Percentiles rank a stretch among this genome's conserved stretches.
Conservation (phyloP, 805 yeast genomes). For the Lipomyces chichibuensis region DNA sequence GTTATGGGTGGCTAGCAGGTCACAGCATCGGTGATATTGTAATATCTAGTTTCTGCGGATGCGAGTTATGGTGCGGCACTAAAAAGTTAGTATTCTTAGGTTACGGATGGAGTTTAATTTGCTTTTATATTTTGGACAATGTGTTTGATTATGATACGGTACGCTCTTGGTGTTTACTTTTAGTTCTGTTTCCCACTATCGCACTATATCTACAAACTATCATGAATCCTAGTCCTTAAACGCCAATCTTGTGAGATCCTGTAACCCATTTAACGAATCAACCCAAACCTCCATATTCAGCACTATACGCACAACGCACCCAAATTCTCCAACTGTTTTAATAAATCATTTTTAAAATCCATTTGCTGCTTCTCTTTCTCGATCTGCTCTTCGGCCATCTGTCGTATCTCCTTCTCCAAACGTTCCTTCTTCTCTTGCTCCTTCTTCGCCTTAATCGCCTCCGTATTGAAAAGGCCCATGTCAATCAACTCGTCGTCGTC, state of each 20-base stretch:
- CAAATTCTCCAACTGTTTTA: constrained; percentile 21
- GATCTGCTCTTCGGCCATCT: constrained; percentile 4
- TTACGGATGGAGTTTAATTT: not conserved
- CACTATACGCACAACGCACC: constrained; percentile 17
- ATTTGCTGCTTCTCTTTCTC: not conserved
- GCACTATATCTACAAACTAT: not conserved
- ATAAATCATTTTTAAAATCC: constrained; percentile 12
- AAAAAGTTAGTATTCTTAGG: not conserved
- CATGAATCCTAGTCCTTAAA: not conserved
- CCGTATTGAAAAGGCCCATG: constrained; percentile 1
- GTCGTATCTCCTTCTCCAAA: not conserved
- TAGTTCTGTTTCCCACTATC: not conserved
- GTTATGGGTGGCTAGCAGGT: not conserved
- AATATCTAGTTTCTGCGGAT: not conserved
- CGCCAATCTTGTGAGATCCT: not conserved
- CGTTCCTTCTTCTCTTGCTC: not conserved
- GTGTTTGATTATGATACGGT: not conserved
- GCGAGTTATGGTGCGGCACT: not conserved
- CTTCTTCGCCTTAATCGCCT: not conserved
- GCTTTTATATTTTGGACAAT: not conserved
- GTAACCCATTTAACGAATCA: not conserved
- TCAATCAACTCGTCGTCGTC: constrained; percentile 5
- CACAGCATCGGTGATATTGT: not conserved
- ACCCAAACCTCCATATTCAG: not conserved
- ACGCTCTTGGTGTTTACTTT: not conserved